These are phyloP conservation scores for Zopfochytrium polystomum DNA, from an alignment of 371 early-diverging fungal genomes.

Conservation along the genomic window DNA sequence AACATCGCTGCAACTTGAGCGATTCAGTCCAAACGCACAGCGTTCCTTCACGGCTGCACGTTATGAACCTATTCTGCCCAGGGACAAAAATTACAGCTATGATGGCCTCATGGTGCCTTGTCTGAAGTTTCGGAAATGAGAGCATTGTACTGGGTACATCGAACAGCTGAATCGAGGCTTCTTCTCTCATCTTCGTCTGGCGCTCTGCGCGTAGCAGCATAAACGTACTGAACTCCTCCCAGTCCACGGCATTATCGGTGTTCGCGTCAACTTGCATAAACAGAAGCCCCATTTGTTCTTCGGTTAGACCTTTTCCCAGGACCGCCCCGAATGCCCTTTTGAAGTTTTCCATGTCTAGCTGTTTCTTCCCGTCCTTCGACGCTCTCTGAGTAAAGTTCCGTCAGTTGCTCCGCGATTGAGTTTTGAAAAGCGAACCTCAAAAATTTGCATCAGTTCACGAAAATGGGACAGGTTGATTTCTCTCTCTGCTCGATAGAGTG, in stretches of 20 bases:
- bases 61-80: constrained; percentile 32
- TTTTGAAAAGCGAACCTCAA: constrained; percentile 31
- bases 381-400: constrained; percentile 3
- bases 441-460: constrained; percentile 45
- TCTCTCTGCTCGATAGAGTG: constrained; percentile 41
- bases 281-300: constrained; percentile 47
- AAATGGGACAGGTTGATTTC: constrained; percentile 48
- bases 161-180: constrained; percentile 36
- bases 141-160: constrained; percentile 30
- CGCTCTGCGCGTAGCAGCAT: constrained; percentile 50
- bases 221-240: constrained; percentile 55
- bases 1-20: constrained; percentile 45
- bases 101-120: constrained; percentile 45
- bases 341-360: constrained; percentile 44
- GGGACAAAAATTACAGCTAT: constrained; percentile 33
- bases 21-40: constrained; percentile 49
- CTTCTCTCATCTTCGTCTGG: constrained; percentile 42
- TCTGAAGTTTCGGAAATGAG: constrained; percentile 18
- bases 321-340: constrained; percentile 44
- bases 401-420: constrained; percentile 2
- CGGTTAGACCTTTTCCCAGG: constrained; percentile 42
- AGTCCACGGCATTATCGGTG: constrained; percentile 47
- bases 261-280: constrained; percentile 57
- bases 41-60: constrained; percentile 45
- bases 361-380: constrained; percentile 29